Evolutionary conservation across 2,329 filamentous ascomycete genomes (phyloP).

Genomic region (Gaeumannomyces tritici): DNA sequence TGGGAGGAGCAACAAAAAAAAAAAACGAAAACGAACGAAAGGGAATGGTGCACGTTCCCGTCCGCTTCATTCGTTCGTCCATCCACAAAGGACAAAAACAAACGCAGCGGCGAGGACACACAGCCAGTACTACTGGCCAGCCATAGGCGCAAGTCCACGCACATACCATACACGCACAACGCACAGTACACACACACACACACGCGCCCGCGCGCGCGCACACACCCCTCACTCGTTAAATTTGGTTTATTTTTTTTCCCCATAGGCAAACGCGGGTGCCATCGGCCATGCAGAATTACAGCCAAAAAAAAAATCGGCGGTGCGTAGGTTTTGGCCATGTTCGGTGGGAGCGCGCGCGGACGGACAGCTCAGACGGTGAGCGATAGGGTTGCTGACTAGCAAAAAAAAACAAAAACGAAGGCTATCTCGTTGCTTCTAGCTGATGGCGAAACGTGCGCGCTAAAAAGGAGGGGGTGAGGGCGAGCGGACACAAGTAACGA

Average conservation of each 20-base stretch:
- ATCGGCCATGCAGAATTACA: background rate
- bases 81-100: background rate
- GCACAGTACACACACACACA: background rate
- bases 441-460: background rate
- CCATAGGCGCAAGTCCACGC: background rate
- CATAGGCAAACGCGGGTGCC: background rate
- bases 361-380: background rate
- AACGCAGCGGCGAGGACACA: too few relatives aligned
- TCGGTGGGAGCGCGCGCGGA: background rate
- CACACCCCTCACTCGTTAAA: too few relatives aligned
- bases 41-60: background rate
- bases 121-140: too few relatives aligned
- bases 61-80: background rate
- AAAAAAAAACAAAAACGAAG: background rate
- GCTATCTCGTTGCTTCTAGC: background rate
- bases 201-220: too few relatives aligned
- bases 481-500: background rate
- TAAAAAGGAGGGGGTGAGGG: too few relatives aligned
- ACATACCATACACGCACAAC: too few relatives aligned
- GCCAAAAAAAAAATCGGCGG: background rate
- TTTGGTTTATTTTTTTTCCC: background rate
- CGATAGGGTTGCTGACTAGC: background rate
- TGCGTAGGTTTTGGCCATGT: background rate
- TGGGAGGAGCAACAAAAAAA: too few relatives aligned
- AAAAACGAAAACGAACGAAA: background rate